Conservation (phyloP, 352 stramenopile species). For the Pythium biforme region DNA sequence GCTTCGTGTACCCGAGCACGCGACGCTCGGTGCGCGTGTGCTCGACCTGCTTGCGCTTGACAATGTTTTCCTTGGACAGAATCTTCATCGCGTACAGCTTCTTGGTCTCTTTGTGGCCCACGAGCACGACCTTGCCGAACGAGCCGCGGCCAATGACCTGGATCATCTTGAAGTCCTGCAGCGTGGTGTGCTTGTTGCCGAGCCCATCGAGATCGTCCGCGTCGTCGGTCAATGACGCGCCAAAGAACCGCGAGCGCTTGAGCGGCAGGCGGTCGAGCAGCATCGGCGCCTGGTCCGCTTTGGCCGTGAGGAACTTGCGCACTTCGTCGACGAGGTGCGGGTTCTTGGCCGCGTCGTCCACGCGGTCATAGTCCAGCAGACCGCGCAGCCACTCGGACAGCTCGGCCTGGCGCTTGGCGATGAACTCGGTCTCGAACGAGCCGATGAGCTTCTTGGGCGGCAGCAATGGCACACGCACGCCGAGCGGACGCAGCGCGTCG, state of each 20-base stretch:
- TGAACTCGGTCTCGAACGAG: constrained; percentile 89
- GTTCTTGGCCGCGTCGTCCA: constrained; percentile 72
- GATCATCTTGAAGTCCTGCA: constrained; percentile 90
- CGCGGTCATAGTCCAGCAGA: constrained; percentile 73
- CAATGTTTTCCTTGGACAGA: constrained; percentile 83
- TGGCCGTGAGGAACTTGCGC: constrained; percentile 80
- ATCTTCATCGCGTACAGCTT: constrained; percentile 93
- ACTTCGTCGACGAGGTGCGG: constrained; percentile 78
- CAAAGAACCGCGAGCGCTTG: constrained; percentile 68
- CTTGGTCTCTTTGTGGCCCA: constrained; percentile 87
- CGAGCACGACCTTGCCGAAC: constrained; percentile 87
- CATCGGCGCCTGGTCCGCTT: constrained; percentile 80
- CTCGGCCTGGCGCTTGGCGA: constrained; percentile 87
- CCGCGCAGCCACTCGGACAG: constrained; percentile 80
- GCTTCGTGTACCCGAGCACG: constrained; percentile 93
- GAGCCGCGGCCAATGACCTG: constrained; percentile 88
- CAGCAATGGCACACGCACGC: constrained; percentile 60
- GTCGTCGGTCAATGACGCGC: constrained; percentile 57
- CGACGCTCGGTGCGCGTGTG: constrained; percentile 96
- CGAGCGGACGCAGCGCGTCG: constrained; percentile 64
- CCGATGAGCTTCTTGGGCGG: constrained; percentile 89
- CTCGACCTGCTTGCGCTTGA: constrained; percentile 96
- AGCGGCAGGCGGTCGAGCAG: constrained; percentile 62
- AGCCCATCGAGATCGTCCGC: constrained; percentile 57
- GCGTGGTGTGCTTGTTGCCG: constrained; percentile 86